phyloP scores from a whole-genome alignment of 2,329 filamentous ascomycete species.

The Colletotrichum tabaci region DNA sequence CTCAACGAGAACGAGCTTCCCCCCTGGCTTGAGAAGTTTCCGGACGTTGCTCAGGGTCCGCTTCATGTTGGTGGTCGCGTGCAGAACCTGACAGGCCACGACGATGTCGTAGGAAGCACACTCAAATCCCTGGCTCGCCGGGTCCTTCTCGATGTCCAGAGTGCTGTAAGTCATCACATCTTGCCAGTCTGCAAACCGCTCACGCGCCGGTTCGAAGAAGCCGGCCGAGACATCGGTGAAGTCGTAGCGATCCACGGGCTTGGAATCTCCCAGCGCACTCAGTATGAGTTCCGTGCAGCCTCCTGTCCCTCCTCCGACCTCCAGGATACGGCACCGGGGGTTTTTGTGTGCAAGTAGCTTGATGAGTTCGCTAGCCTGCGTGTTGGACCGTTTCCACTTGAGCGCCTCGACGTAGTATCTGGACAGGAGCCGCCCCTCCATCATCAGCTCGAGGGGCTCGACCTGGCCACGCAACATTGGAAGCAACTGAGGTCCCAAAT shows the following conservation, averaged over 20 bases:
- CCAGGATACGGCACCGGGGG: constrained; percentile 51
- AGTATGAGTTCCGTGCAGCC: constrained; percentile 48
- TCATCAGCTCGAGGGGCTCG: constrained; percentile 29
- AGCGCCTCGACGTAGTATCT: constrained; percentile 22
- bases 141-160: constrained; percentile 52
- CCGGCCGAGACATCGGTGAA: constrained; percentile 56
- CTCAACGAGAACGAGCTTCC: constrained; percentile 50
- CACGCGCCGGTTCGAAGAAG: constrained; percentile 52
- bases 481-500: constrained; percentile 1
- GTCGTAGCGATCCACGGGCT: constrained; percentile 42
- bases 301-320: constrained; percentile 54
- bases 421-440: constrained; percentile 25
- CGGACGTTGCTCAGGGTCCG: constrained; percentile 46
- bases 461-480: constrained; percentile 11
- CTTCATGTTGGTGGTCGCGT: constrained; percentile 47
- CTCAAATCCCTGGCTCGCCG: constrained; percentile 46
- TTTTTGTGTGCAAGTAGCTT: constrained; percentile 47
- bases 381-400: constrained; percentile 26
- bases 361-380: background rate
- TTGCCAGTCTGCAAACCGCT: constrained; percentile 43
- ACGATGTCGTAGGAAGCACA: constrained; percentile 47
- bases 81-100: constrained; percentile 49
- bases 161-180: constrained; percentile 50
- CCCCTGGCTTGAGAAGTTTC: constrained; percentile 49
- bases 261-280: constrained; percentile 27